Percentiles rank a stretch among this genome's conserved stretches.
phyloP scores from a whole-genome alignment of 75 land plant species.

The Adiantum capillusveneris region DNA sequence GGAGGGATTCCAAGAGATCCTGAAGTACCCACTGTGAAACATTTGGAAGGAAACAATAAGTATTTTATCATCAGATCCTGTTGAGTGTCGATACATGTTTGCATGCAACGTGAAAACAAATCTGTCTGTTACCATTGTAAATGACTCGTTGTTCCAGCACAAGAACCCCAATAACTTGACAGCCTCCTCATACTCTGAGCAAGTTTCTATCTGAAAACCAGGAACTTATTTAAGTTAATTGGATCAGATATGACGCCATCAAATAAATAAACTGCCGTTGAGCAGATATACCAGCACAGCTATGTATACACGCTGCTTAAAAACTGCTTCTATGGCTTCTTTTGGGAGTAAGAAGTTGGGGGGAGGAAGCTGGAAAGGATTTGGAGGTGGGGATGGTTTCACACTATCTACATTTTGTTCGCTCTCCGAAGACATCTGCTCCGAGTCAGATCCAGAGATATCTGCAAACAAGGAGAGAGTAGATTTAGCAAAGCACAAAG shows the following conservation, averaged over 20 bases:
- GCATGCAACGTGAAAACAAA: no score
- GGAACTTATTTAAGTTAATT: no score
- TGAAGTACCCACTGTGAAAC: slow-evolving; percentile 19
- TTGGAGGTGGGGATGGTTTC: slow-evolving; percentile 1
- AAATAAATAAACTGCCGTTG: no score
- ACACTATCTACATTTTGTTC: slow-evolving; percentile 5
- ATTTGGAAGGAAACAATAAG: background rate
- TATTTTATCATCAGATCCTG: no score
- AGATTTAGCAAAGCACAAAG: no score
- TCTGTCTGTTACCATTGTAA: slow-evolving; percentile 23
- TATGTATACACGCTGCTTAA: slow-evolving; percentile 22
- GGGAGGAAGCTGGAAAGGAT: slow-evolving; percentile 16
- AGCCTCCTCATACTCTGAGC: slow-evolving; percentile 22
- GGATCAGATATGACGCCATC: no score
- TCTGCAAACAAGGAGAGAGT: background rate
- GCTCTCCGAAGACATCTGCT: slow-evolving; percentile 3
- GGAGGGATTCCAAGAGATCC: slow-evolving; percentile 20
- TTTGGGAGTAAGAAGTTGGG: slow-evolving; percentile 9
- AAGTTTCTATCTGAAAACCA: slow-evolving; percentile 28
- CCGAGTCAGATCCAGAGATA: background rate
- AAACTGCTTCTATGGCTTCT: slow-evolving; percentile 20
- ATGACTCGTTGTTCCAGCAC: slow-evolving; percentile 20
- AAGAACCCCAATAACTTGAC: slow-evolving; percentile 25
- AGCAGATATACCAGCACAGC: slow-evolving; percentile 15
- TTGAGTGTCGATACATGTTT: no score